phyloP scores from a whole-genome alignment of 2,329 filamentous ascomycete genomes.

The Colletotrichum sp. region DNA sequence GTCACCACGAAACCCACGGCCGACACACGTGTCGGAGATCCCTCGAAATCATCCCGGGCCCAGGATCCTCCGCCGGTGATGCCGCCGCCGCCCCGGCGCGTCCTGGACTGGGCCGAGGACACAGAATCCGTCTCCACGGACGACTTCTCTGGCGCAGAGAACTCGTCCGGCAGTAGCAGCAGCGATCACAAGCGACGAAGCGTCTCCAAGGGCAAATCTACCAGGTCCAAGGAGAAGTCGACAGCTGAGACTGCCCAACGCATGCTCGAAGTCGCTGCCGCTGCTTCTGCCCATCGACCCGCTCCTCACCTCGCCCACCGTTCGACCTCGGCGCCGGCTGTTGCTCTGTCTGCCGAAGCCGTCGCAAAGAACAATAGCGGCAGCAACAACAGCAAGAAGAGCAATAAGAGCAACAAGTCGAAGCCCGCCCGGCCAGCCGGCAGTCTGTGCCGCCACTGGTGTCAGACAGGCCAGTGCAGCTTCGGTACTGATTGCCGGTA shows the following conservation, averaged over 20 bases:
- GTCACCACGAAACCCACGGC: not conserved
- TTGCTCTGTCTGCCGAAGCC: not conserved
- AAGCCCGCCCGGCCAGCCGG: not conserved
- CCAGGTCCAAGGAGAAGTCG: not conserved
- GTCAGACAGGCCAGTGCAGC: constrained; percentile 50
- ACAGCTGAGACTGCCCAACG: not conserved
- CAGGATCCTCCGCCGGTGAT: not conserved
- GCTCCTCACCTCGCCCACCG: not conserved
- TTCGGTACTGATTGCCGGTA: constrained; percentile 48
- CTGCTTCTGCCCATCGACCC: not conserved
- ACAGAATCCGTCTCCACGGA: constrained; percentile 14
- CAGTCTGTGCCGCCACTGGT: constrained; percentile 52
- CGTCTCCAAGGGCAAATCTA: not conserved
- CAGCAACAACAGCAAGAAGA: not conserved
- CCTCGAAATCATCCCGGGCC: not conserved
- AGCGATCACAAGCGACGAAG: not conserved
- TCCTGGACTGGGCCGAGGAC: constrained; percentile 17
- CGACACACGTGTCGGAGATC: not conserved
- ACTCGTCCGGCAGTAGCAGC: not conserved
- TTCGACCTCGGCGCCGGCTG: not conserved
- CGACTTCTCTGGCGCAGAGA: constrained; percentile 4
- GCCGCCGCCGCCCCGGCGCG: not conserved
- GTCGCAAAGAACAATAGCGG: not conserved
- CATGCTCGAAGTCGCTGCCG: not conserved
- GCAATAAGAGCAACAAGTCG: not conserved